Evolutionary conservation across 2,329 filamentous ascomycete species (phyloP).

Genomic region (Fusarium agapanthi): DNA sequence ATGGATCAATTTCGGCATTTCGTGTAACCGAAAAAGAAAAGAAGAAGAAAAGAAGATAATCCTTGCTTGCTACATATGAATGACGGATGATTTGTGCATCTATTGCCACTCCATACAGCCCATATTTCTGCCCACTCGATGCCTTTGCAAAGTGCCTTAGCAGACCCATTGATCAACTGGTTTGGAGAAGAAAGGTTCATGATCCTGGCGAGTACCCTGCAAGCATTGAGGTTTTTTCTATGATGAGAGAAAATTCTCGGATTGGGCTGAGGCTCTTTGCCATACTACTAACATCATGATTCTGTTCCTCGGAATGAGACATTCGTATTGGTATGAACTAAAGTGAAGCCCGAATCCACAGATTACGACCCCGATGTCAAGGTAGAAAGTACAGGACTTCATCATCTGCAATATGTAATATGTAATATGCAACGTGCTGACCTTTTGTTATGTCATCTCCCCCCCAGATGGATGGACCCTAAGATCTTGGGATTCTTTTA

Average conservation of each 20-base stretch:
- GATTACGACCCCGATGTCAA: background rate
- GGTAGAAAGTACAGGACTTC: background rate
- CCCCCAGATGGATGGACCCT: conserved; percentile 24
- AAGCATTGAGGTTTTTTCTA: background rate
- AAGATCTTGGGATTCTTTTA: conserved; percentile 1
- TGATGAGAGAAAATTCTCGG: background rate
- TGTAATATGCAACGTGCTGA: background rate
- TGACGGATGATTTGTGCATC: conserved; percentile 1
- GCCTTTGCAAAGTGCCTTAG: background rate
- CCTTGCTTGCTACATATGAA: conserved; percentile 1
- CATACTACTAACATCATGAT: background rate
- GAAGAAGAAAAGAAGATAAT: background rate
- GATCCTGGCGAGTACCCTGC: conserved; percentile 13
- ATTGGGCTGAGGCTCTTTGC: background rate
- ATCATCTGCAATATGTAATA: background rate
- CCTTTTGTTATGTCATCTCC: conserved; percentile 23
- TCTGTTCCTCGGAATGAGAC: background rate
- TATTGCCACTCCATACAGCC: conserved; percentile 11
- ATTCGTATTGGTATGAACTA: background rate
- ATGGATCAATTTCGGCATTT: conserved; percentile 20
- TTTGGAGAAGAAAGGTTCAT: background rate
- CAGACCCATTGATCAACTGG: conserved; percentile 22
- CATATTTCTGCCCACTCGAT: background rate
- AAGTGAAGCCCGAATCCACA: background rate
- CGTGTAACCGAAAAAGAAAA: background rate